These are phyloP conservation scores for Cryphonectria japonica DNA, from an alignment of 2,329 filamentous ascomycete genomes.

Conservation along the genomic window DNA sequence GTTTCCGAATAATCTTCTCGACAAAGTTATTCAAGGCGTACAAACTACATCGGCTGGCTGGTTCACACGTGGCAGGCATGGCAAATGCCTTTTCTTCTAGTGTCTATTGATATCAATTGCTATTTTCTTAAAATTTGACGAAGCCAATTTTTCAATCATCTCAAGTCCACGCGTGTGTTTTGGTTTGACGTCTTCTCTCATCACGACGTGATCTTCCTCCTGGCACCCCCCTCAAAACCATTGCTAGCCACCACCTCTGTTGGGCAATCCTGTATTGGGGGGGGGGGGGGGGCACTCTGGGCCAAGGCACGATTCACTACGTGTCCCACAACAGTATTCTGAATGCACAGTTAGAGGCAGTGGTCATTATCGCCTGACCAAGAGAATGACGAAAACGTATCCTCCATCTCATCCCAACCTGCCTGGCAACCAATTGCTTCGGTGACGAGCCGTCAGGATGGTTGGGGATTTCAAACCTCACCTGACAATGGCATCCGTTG, in stretches of 20 bases:
- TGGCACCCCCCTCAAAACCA: background rate
- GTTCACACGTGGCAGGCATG: constrained; percentile 22
- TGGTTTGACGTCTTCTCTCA: background rate
- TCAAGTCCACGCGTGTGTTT: background rate
- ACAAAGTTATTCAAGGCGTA: constrained; percentile 28
- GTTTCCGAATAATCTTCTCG: constrained; percentile 16
- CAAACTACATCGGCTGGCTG: constrained; percentile 29
- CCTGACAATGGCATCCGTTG: background rate
- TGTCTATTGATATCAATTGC: constrained; percentile 28
- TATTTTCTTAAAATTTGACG: constrained; percentile 4
- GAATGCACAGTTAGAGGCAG: background rate
- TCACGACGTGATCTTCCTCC: background rate
- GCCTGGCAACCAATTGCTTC: background rate
- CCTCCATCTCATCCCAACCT: no score
- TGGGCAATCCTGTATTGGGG: background rate
- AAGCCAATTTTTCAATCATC: background rate
- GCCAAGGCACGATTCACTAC: background rate
- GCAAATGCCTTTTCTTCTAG: constrained; percentile 23
- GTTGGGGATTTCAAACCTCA: background rate
- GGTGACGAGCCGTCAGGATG: background rate
- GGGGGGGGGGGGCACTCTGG: background rate
- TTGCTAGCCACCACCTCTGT: background rate
- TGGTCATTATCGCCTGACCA: background rate
- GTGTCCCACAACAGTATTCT: background rate
- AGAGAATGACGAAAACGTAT: no score